Conservation (phyloP, 768 basidiomycete species). For the Dictyophora rubrovolvata region DNA sequence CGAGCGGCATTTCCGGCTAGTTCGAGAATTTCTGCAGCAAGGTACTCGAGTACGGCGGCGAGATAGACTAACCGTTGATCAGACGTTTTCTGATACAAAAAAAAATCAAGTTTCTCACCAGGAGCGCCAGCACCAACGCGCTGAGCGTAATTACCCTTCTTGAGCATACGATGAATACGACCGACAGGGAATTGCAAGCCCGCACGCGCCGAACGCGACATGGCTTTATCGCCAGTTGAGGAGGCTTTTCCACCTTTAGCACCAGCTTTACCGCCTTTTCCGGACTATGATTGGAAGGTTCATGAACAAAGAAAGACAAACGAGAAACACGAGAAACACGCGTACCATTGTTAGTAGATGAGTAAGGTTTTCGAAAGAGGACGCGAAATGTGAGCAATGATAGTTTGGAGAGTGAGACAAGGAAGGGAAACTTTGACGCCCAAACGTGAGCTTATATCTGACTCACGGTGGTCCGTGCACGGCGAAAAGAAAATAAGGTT, state of each 20-base stretch:
- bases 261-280: conserved; percentile 51
- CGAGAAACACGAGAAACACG: background rate
- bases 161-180: conserved; percentile 84
- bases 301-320: background rate
- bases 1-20: conserved; percentile 84
- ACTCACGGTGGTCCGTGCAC: conserved; percentile 8
- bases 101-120: conserved; percentile 30
- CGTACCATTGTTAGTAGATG: background rate
- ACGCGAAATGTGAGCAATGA: background rate
- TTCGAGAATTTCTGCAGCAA: conserved; percentile 90
- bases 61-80: conserved; percentile 57
- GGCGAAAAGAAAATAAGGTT: conserved; percentile 5
- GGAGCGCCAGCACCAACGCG: conserved; percentile 86
- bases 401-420: background rate
- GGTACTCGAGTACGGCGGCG: conserved; percentile 86
- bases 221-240: conserved; percentile 42
- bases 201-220: conserved; percentile 64
- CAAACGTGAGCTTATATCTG: background rate
- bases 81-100: background rate
- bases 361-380: background rate
- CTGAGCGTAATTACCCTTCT: conserved; percentile 78
- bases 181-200: conserved; percentile 86
- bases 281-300: conserved; percentile 22
- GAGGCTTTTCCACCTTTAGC: conserved; percentile 44
- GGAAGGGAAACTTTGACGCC: background rate